Conservation (phyloP, 805 yeast species). For the Groenewaldozyma tartarivorans region DNA sequence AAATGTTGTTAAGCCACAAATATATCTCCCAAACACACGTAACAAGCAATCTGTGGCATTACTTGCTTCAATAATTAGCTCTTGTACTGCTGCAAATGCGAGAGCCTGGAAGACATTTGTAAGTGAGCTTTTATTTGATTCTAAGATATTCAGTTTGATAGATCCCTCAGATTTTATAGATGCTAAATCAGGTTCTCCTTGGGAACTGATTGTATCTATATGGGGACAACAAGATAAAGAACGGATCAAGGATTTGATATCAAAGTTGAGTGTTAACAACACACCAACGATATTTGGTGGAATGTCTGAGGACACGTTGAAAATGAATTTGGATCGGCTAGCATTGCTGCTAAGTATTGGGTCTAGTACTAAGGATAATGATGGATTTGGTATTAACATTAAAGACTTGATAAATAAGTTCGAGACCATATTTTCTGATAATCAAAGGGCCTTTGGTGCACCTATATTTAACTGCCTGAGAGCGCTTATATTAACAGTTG, state of each 20-base stretch:
- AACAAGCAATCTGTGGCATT: not conserved
- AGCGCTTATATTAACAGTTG: conserved; percentile 51
- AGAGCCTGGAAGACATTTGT: conserved; percentile 59
- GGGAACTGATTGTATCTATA: conserved; percentile 46
- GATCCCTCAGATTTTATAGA: conserved; percentile 22
- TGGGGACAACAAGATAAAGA: conserved; percentile 66
- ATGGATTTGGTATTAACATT: conserved; percentile 41
- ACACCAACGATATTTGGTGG: conserved; percentile 54
- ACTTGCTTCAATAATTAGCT: not conserved
- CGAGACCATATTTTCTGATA: conserved; percentile 32
- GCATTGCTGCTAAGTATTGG: conserved; percentile 40
- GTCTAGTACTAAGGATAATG: conserved; percentile 23
- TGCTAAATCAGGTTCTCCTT: conserved; percentile 21
- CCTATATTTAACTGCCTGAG: conserved; percentile 51
- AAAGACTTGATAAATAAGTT: conserved; percentile 39
- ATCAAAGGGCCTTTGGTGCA: conserved; percentile 20
- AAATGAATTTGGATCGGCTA: conserved; percentile 47
- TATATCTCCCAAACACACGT: not conserved
- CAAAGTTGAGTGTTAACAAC: conserved; percentile 37
- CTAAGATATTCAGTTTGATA: conserved; percentile 40
- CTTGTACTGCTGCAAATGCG: conserved; percentile 2
- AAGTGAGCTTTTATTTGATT: conserved; percentile 55
- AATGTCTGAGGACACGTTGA: conserved; percentile 1
- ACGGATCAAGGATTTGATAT: conserved; percentile 40
- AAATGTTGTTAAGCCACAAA: not conserved